Evolutionary conservation across 192 early-diverging fungal genomes (phyloP).

Genomic region (Coemansia sp.): DNA sequence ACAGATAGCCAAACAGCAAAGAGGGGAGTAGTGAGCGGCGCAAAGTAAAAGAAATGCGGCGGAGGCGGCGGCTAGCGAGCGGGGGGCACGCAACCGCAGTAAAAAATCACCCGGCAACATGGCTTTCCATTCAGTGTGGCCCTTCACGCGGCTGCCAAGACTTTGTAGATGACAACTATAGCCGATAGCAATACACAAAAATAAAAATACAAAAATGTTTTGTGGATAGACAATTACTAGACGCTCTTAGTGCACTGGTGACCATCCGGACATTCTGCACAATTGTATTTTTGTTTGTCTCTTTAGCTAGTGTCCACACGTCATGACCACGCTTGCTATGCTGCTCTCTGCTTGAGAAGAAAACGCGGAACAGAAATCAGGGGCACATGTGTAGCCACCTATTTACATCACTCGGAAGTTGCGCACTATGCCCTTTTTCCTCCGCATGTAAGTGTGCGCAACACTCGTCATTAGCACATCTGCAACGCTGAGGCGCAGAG

Average conservation of each 20-base stretch:
- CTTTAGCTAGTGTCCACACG: not conserved
- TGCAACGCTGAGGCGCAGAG: slow-evolving; percentile 2
- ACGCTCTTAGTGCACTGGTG: slow-evolving; percentile 2
- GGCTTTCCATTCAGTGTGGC: not conserved
- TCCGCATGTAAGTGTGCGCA: not conserved
- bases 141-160: slow-evolving; percentile 1
- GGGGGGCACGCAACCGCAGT: not conserved
- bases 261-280: slow-evolving; percentile 1
- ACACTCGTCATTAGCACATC: not conserved
- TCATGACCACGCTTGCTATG: not conserved
- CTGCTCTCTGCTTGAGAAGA: not conserved
- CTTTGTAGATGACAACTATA: not conserved
- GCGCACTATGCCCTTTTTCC: not conserved
- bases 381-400: not conserved
- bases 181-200: not conserved
- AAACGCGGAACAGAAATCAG: slow-evolving; percentile 5
- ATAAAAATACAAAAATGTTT: not conserved
- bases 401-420: not conserved
- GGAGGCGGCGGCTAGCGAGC: not conserved
- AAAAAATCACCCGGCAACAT: not conserved
- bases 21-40: not conserved
- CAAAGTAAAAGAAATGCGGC: not conserved
- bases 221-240: slow-evolving; percentile 4
- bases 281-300: not conserved
- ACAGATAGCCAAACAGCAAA: not conserved